Percentiles rank a stretch among this genome's conserved stretches.
Evolutionary conservation across 495 filamentous ascomycete species (phyloP).

Genomic region (Tuber microsphaerosporum): DNA sequence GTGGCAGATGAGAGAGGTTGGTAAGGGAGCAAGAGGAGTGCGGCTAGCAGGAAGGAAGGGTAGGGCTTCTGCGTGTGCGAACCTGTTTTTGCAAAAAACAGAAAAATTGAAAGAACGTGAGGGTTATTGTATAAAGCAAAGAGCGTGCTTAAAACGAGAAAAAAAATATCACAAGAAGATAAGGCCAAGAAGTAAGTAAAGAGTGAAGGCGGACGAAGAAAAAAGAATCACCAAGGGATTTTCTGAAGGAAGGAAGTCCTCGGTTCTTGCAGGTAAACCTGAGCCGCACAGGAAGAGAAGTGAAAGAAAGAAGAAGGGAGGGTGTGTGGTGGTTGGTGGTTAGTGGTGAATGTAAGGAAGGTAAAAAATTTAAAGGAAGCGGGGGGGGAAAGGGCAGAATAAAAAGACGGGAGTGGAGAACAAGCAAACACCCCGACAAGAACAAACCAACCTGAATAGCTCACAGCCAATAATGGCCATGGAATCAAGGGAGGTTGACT

Average conservation of each 20-base stretch:
- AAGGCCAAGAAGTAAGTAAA: conserved; percentile 19
- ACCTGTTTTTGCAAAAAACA: not conserved
- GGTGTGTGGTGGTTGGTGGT: not conserved
- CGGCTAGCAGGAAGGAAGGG: not conserved
- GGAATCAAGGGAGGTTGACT: not conserved
- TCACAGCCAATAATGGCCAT: not conserved
- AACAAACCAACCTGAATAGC: not conserved
- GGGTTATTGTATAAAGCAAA: conserved; percentile 1
- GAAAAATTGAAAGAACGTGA: not conserved
- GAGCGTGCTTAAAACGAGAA: not conserved
- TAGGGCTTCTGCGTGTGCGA: not conserved
- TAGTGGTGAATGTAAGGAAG: not conserved
- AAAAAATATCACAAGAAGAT: conserved; percentile 16
- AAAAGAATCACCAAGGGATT: conserved; percentile 15
- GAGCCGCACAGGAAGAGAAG: conserved; percentile 7
- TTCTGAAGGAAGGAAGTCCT: conserved; percentile 34
- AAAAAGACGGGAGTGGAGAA: conserved; percentile 7
- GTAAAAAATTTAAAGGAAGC: conserved; percentile 7
- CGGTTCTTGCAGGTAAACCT: conserved; percentile 29
- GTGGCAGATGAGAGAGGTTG: conserved; percentile 11
- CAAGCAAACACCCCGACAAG: not conserved
- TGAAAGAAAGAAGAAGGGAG: not conserved
- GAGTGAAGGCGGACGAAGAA: not conserved
- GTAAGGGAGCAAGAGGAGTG: conserved; percentile 25
- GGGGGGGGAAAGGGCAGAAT: conserved; percentile 2